Evolutionary conservation across 2,329 filamentous ascomycete species (phyloP), one percentile per base, ranked within the genome.

Genomic region (Xylariaceae sp.): DNA sequence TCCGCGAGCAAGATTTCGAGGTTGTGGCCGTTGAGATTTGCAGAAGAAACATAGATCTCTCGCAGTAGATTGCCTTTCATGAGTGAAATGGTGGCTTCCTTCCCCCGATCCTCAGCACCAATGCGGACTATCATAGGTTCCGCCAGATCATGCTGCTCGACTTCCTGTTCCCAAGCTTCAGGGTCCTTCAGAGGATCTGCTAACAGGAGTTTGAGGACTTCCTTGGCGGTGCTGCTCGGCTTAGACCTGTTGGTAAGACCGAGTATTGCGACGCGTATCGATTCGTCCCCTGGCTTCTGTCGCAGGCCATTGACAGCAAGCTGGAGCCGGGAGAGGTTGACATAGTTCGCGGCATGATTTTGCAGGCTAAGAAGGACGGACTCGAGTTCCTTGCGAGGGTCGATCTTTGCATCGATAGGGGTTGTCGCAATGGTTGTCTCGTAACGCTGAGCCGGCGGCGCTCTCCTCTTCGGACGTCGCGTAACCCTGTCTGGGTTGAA

Each of bases 261-360:
- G 6, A 87, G 70, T 43, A 88, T 76, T 12, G 85, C 85, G 54
- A 88, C 76, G 16, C 85, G 78, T 28, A 87, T 78, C 2, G 82
- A 78, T 69, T 88, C 86, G 31, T 79, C 69, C 3, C 86, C 86
- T 0, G 82, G 74, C 1, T 72, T 68, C 67, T 88, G 83, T 29
- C 82, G 79, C 57, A 88, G 71, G 19, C 89, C 87, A 61, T 85
- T 82, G 19, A 91, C 75, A 11, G 89, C 90, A 65, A 94, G 82
- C 72, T 91, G 87, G 41, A 93, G 71, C 53, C 88, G 81, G 26
- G 88, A 85, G n/a, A 88, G 79, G 67, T 89, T 89, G 50, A 90
- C 80, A 65, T 87, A 82, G 56, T 79, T 82, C 21, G 84, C 80
- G 2, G 86, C 85, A 45, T 83, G 76, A 48, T 82, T 82, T 65